Conservation (phyloP, 2,329 filamentous ascomycete species). For the Penicillium polonicum region DNA sequence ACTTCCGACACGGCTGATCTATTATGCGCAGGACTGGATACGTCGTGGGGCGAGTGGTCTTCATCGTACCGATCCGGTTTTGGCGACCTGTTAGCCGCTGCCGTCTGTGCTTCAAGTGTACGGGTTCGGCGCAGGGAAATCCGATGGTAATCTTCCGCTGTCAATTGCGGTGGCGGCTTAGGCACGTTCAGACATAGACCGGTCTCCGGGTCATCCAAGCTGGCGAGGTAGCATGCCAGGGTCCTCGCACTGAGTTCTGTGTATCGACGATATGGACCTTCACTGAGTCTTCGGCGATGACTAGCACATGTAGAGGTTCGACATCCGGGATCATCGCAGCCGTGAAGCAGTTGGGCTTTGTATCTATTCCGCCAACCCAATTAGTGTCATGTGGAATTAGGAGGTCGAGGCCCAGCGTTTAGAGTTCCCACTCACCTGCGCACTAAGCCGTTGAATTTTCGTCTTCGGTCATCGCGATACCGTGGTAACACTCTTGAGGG, state of each 20-base stretch:
- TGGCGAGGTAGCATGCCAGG: conserved; percentile 75
- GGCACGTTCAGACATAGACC: conserved; percentile 61
- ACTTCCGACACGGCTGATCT: background rate
- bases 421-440: conserved; percentile 55
- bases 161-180: conserved; percentile 28
- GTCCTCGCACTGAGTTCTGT: conserved; percentile 79
- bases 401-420: background rate
- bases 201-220: conserved; percentile 71
- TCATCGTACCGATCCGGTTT: background rate
- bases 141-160: conserved; percentile 26
- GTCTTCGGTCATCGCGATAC: conserved; percentile 42
- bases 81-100: conserved; percentile 6
- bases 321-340: conserved; percentile 70
- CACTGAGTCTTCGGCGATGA: conserved; percentile 66
- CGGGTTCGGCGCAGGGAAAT: conserved; percentile 35
- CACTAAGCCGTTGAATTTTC: conserved; percentile 59
- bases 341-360: conserved; percentile 76
- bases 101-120: conserved; percentile 22
- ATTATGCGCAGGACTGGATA: background rate
- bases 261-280: conserved; percentile 71
- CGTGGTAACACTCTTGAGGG: conserved; percentile 38
- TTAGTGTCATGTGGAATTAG: conserved; percentile 5
- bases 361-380: conserved; percentile 54
- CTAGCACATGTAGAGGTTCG: conserved; percentile 77
- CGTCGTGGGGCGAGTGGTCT: background rate